Conservation (phyloP, 169 alveolate species). For the Amoebophrya sp. region DNA sequence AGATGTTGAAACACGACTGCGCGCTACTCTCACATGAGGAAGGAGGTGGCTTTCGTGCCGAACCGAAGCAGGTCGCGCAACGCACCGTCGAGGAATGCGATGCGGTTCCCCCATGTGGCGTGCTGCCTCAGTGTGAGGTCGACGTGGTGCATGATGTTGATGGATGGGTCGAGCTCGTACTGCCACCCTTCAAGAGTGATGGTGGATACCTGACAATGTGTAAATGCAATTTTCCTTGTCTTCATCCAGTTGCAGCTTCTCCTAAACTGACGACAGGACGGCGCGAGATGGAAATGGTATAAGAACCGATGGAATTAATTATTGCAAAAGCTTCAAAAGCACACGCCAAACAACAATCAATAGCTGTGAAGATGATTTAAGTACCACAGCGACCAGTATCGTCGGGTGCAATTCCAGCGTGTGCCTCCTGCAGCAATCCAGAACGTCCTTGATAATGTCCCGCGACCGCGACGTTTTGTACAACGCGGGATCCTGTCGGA, state of each 20-base stretch:
- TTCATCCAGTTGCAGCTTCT: too few relatives aligned
- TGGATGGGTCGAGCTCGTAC: conserved; percentile 3
- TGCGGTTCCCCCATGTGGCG: neutral
- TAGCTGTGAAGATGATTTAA: neutral
- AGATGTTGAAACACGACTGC: too few relatives aligned
- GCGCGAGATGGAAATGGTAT: too few relatives aligned
- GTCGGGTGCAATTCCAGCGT: neutral
- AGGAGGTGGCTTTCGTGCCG: neutral
- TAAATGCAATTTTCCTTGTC: too few relatives aligned
- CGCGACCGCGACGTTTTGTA: neutral
- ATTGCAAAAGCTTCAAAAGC: too few relatives aligned
- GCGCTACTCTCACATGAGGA: neutral
- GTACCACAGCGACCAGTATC: neutral
- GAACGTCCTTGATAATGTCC: neutral
- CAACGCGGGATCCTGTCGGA: neutral
- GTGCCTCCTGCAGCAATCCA: neutral
- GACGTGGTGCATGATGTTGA: conserved; percentile 2
- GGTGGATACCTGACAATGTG: neutral
- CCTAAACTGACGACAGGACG: too few relatives aligned
- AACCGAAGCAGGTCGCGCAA: neutral
- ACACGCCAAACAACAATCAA: too few relatives aligned
- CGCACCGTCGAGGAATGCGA: neutral
- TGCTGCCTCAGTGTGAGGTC: neutral
- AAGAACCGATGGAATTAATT: too few relatives aligned
- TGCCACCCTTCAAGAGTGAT: neutral